Base-by-base conservation (phyloP, 2,329 filamentous ascomycete species). In the Stagonosporopsis chrysanthemi region DNA sequence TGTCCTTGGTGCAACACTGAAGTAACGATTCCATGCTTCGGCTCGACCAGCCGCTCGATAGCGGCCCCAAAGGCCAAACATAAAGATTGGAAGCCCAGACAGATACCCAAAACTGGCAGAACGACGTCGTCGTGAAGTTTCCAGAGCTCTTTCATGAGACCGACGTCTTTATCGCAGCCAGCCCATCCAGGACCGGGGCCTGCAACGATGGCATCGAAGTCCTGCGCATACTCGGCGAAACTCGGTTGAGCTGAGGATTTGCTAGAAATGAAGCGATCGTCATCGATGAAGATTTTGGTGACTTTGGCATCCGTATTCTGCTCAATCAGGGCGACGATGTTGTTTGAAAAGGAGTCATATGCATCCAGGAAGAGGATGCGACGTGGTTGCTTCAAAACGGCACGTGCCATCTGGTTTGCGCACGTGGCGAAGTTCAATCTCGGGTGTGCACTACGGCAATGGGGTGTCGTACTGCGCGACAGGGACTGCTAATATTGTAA, bases 261-360 rank as follows among this genome's bases (percentile, higher is more conserved):
- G 45, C 51, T 26, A 47, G 23, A 7, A 4, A n/a, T 77, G 55
- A 69, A 51, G 9, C 42, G 41, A 17, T 63, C 39, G 17, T 82
- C 79, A 57, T 82, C 90, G 66, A 96, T 92, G 61, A 85, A 86
- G 57, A 96, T 81, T 40, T 90, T 85, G 42, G 85, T 84, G 31
- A 96, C 88, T 15, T 88, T 81, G 19, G 85, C 89, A 57, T 83
- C 79, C 8, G 96, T 82, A 3, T 86, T 82, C 4, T 88, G 86
- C 66, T 89, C 85, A 43, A 98, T 83, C 31, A 97, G 85, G 6
- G 90, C 88, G 50, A 96, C 87, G 69, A 98, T 95, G 79, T 97
- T 98, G 79, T 96, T 93, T 52, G 92, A 91, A 78, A 97, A 99
- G 39, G 93, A 97, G 80, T 99, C 95, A 78, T 96, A 96, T 61